These are phyloP conservation scores for Rosa rugosa DNA, from an alignment of 306 rosid genomes.

Conservation along the genomic window DNA sequence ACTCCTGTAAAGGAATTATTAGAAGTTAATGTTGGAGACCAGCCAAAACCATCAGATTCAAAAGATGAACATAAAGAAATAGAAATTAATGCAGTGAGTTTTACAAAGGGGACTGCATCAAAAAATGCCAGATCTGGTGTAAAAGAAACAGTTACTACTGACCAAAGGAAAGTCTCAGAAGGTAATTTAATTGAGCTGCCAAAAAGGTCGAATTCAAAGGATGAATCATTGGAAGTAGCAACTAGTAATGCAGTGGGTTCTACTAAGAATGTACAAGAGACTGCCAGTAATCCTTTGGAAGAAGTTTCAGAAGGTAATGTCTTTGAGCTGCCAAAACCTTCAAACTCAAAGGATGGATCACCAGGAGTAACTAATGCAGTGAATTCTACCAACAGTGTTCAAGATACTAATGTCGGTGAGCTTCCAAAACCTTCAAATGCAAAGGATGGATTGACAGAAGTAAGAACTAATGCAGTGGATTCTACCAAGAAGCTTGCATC, in stretches of 20 bases:
- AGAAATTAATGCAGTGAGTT: neutral
- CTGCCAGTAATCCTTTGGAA: neutral
- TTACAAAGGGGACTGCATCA: neutral
- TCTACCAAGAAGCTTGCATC: neutral
- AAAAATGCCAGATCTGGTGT: neutral
- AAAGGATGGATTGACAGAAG: neutral
- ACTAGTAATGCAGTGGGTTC: neutral
- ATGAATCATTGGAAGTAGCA: neutral
- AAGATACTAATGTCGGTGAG: neutral
- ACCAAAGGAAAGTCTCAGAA: neutral
- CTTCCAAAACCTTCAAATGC: neutral
- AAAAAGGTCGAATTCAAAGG: neutral
- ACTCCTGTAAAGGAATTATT: neutral
- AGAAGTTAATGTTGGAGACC: neutral
- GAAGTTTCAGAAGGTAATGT: neutral
- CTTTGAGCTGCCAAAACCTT: neutral
- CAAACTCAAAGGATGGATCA: neutral
- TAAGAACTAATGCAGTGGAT: neutral
- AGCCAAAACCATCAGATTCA: neutral
- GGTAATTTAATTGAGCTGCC: neutral
- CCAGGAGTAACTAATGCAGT: neutral
- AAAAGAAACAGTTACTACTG: neutral
- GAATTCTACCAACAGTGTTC: neutral
- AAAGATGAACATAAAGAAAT: neutral
- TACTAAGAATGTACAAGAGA: slow-evolving; percentile 23